phyloP scores from a whole-genome alignment of 331 rosid species.

The Spiraea crenata region DNA sequence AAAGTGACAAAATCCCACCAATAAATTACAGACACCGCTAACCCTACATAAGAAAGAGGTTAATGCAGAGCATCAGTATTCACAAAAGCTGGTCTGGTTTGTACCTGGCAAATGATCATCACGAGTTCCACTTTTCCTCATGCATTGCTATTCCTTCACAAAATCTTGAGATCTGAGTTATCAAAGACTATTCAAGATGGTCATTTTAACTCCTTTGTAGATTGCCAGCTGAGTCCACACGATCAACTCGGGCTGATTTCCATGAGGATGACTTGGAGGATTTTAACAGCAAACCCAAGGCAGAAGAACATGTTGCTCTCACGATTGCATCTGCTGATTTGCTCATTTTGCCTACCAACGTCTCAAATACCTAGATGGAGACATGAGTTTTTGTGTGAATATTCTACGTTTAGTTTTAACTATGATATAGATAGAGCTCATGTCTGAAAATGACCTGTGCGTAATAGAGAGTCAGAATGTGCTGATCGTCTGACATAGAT shows the following conservation, averaged over 20 bases:
- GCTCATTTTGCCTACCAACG: constrained; percentile 70
- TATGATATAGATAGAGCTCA: constrained; percentile 14
- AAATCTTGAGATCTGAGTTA: not conserved
- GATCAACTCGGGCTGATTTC: constrained; percentile 57
- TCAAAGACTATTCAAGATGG: constrained; percentile 14
- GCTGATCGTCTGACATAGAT: constrained; percentile 70
- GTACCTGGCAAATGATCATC: not conserved
- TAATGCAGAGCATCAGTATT: not conserved
- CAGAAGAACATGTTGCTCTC: constrained; percentile 84
- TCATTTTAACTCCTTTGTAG: not conserved
- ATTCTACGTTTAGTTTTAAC: constrained; percentile 4
- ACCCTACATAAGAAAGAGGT: constrained; percentile 12
- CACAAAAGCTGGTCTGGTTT: not conserved
- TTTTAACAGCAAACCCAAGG: constrained; percentile 80
- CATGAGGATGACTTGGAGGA: constrained; percentile 61
- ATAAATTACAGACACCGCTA: not conserved
- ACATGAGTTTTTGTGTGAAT: constrained; percentile 19
- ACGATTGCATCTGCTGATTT: constrained; percentile 76
- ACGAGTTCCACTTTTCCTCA: not conserved
- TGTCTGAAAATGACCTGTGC: constrained; percentile 56
- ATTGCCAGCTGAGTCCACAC: constrained; percentile 33
- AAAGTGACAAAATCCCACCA: not conserved
- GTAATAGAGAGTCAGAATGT: constrained; percentile 65
- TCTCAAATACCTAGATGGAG: constrained; percentile 66
- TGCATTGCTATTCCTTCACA: not conserved